phyloP scores from a whole-genome alignment of 2,329 filamentous ascomycete species.

The Penicillium sp. region DNA sequence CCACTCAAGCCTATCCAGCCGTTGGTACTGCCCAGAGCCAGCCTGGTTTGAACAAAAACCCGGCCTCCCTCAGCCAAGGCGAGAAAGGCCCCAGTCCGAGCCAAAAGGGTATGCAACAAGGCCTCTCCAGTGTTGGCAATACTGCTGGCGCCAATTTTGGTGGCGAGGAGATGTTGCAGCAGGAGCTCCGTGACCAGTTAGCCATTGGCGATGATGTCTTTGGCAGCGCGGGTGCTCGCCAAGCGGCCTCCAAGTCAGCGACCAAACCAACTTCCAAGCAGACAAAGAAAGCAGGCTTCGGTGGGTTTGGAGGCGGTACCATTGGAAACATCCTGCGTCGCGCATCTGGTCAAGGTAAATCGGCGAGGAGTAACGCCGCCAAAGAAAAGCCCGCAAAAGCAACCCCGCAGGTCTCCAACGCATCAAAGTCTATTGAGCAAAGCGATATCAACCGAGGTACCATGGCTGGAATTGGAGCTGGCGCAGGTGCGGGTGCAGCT shows the following conservation, averaged over 20 bases:
- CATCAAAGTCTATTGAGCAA: background rate
- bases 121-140: background rate
- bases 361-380: constrained; percentile 4
- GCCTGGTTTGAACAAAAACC: background rate
- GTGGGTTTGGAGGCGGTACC: background rate
- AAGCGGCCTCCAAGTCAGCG: constrained; percentile 1
- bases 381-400: background rate
- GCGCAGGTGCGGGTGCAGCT: background rate
- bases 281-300: background rate
- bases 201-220: constrained; percentile 18
- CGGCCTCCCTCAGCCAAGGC: background rate
- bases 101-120: background rate
- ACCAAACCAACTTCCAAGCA: background rate
- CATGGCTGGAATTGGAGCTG: background rate
- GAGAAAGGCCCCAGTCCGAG: background rate
- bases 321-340: background rate
- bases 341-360: background rate
- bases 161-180: background rate
- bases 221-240: constrained; percentile 1
- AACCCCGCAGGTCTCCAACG: background rate
- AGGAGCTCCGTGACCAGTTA: constrained; percentile 18
- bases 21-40: background rate
- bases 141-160: constrained; percentile 2
- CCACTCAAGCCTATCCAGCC: background rate
- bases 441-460: background rate